Base-by-base conservation (phyloP, 129 eudicot species). In the Flaveria brownii region DNA sequence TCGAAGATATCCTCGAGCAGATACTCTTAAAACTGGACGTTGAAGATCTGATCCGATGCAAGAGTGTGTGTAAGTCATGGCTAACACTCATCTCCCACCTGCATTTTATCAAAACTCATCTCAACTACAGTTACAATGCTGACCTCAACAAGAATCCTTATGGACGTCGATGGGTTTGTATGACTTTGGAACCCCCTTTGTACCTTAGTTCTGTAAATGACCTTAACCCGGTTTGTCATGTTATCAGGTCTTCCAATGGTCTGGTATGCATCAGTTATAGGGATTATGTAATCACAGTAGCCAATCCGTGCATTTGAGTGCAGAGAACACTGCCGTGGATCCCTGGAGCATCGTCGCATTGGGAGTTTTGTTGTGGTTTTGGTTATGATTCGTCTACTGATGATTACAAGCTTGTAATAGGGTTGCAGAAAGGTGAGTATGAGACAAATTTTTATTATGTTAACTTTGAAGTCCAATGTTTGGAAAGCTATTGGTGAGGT, bases 31-130 rank as follows among this genome's bases (percentile, higher is more conserved):
- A 15, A 20, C 2, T 20, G 64, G 63, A 50, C 9, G 63, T 71
- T 42, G 30, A 18, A 39, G 75, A 71, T 71, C 18, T 71, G 9
- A 50, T 71, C 75, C 63, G 75, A 7, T 71, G 75, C 63, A 71
- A 71, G 47, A n/a, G 63, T 17, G 75, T 71, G 62, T 50, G 63
- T 28, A 71, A 51, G 46, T 4, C 62, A 26, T 71, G 75, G 62
- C 46, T 23, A 26, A 25, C 47, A 12, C n/a, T 71, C 16, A 71
- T 71, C 23, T 51, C 62, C 63, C 22, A 50, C 2, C n/a, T 47
- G n/a, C 25, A 9, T 59, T 74, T 74, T 2, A 12, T 74, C 25
- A 60, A 74, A 59, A 25, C 55, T 0, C 78, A 74, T 16, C 49
- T 54, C 33, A 72, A 55, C 1, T 61, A 72, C 14, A 72, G 67